Evolutionary conservation across 139 green algal genomes (phyloP), one percentile per base, ranked within the genome.

Genomic region (Klebsormidium nitens): DNA sequence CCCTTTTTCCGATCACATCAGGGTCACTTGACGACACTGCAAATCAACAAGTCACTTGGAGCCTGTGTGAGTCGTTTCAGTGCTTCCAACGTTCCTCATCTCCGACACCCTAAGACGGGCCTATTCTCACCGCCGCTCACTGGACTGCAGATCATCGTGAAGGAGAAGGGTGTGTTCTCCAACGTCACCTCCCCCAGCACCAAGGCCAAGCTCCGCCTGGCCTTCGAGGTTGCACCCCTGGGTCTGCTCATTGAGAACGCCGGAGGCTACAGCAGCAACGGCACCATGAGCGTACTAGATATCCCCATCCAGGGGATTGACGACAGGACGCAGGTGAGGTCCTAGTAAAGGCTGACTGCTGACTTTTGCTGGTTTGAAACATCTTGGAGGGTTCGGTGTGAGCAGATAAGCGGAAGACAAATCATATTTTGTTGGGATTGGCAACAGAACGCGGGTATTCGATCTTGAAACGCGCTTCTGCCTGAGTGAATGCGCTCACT

Each of bases 221-320:
- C 79, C 36, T 87, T 87, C 56, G 81, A 87, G 76, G 79, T 82
- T 44, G 69, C 80, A 3, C 81, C 81, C 34, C 83, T 87, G 47
- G 81, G 74, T 31, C 59, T 79, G 34, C 71, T 87, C 11, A 73
- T 87, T 48, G 81, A 87, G 72, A 76, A 78, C 34, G 81, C 81
- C 6, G 81, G 81, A 36, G 81, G 81, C 38, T 85, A 82, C 66
- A 80, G 58, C 39, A 77, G 57, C 32, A 69, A 86, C 58, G 81
- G 81, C 49, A 74, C 78, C 63, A 82, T 68, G 38, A 81, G 67
- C 26, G 70, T 86, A 14, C 56, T 84, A 19, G 81, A 86, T 55
- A 81, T 81, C 42, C 44, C 62, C 37, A 81, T 86, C 66, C 71
- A 71, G 40, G 47, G 42, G 26, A 81, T 78, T 3, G 77, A 86